A percentile compares a stretch with the other conserved stretches of the same genome.
phyloP scores from a whole-genome alignment of 306 rosid genomes.

The Trifolium dubium region DNA sequence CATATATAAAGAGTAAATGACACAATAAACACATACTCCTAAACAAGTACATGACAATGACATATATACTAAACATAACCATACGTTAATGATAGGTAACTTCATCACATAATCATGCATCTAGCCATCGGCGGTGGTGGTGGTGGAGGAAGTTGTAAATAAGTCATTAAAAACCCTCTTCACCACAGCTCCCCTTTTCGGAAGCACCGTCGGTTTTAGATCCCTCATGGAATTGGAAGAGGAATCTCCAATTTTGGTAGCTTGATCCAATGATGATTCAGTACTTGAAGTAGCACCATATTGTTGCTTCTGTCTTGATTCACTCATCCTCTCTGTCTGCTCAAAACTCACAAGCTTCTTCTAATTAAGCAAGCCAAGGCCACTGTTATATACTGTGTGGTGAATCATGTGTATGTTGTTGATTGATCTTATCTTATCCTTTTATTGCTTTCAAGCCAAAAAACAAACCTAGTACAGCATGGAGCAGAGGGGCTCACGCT shows the following conservation, averaged over 20 bases:
- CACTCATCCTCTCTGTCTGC: background rate
- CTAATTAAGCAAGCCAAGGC: too few relatives aligned
- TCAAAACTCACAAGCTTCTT: too few relatives aligned
- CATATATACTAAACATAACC: too few relatives aligned
- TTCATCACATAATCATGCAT: too few relatives aligned
- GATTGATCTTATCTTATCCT: background rate
- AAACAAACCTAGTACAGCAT: background rate
- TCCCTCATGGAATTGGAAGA: background rate
- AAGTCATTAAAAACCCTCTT: background rate
- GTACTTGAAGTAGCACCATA: too few relatives aligned
- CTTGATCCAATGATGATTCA: background rate
- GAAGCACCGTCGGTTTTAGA: background rate
- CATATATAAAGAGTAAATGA: too few relatives aligned
- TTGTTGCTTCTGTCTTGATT: background rate
- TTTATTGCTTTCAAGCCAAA: background rate
- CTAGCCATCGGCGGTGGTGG: background rate
- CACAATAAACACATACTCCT: too few relatives aligned
- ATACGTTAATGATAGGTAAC: too few relatives aligned
- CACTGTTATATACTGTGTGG: background rate
- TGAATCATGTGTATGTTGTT: background rate
- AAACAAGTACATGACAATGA: too few relatives aligned
- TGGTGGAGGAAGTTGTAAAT: background rate
- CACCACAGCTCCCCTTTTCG: constrained; percentile 2
- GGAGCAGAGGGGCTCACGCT: background rate
- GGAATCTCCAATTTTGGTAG: background rate